Conservation (phyloP, 441 rosid species). For the Corymbia citriodora region DNA sequence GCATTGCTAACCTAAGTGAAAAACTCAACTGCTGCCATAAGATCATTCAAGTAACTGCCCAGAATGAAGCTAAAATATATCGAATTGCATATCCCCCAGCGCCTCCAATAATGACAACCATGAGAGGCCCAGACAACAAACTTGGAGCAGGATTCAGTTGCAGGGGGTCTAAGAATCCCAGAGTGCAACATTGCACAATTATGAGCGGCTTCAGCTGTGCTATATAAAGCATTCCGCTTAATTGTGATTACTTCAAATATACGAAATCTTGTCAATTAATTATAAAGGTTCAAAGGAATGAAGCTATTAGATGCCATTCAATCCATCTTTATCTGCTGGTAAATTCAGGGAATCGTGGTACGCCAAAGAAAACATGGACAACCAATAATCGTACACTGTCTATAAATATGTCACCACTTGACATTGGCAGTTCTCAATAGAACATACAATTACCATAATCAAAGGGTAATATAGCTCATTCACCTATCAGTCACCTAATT, state of each 20-base stretch:
- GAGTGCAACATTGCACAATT: not conserved
- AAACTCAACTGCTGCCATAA: not conserved
- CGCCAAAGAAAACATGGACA: not conserved
- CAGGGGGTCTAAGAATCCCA: not conserved
- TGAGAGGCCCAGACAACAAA: not conserved
- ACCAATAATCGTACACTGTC: not conserved
- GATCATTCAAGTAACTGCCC: not conserved
- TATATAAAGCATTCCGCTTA: not conserved
- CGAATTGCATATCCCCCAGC: not conserved
- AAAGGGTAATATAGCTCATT: not conserved
- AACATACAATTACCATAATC: not conserved
- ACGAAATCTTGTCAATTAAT: not conserved
- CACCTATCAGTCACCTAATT: not conserved
- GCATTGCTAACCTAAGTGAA: not conserved
- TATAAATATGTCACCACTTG: not conserved
- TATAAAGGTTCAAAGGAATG: not conserved
- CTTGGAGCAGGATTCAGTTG: not conserved
- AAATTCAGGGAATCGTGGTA: not conserved
- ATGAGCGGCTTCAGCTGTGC: not conserved
- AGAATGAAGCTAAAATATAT: not conserved
- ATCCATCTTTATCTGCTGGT: not conserved
- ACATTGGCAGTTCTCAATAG: not conserved
- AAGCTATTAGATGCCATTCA: not conserved
- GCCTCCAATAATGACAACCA: not conserved
- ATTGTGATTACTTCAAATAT: not conserved